A percentile compares a stretch with the other conserved stretches of the same genome.
Conservation (phyloP, 345 rosid genomes). For the Iberis pinnata region DNA sequence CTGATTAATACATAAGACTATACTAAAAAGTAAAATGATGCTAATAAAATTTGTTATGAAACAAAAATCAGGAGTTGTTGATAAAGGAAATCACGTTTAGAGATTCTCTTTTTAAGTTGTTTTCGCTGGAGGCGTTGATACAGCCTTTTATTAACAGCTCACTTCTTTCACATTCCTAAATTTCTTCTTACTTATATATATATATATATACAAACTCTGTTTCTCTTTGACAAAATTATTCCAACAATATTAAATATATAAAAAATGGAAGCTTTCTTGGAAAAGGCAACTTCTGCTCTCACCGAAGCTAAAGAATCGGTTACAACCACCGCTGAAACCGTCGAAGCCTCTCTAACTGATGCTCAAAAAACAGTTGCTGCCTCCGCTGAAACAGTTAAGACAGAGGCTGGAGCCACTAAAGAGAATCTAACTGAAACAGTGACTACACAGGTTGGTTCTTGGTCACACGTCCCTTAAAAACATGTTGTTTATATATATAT, state of each 20-base stretch:
- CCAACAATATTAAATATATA: conserved; percentile 2
- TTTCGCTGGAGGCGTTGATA: conserved; percentile 32
- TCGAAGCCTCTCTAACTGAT: conserved; percentile 13
- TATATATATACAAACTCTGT: conserved; percentile 1
- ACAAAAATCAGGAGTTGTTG: conserved; percentile 8
- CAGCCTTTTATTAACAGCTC: conserved; percentile 30
- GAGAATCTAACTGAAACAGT: neutral
- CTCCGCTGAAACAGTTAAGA: conserved; percentile 12
- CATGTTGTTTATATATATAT: neutral
- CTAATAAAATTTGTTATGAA: conserved; percentile 6
- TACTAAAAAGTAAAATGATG: neutral
- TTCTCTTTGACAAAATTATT: conserved; percentile 17
- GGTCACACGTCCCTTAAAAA: neutral
- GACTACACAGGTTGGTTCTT: conserved; percentile 21
- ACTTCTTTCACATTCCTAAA: conserved; percentile 24
- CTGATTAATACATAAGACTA: neutral
- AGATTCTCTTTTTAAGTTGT: conserved; percentile 10
- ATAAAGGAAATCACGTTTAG: conserved; percentile 32
- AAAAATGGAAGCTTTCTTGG: conserved; percentile 15
- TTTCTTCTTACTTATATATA: conserved; percentile 18
- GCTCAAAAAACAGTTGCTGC: conserved; percentile 22
- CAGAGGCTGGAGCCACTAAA: conserved; percentile 10
- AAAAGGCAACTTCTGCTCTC: conserved; percentile 22
- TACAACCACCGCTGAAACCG: conserved; percentile 18
- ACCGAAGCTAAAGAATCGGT: conserved; percentile 20